phyloP scores from a whole-genome alignment of 2,329 filamentous ascomycete genomes.

The Samsoniella hepiali region DNA sequence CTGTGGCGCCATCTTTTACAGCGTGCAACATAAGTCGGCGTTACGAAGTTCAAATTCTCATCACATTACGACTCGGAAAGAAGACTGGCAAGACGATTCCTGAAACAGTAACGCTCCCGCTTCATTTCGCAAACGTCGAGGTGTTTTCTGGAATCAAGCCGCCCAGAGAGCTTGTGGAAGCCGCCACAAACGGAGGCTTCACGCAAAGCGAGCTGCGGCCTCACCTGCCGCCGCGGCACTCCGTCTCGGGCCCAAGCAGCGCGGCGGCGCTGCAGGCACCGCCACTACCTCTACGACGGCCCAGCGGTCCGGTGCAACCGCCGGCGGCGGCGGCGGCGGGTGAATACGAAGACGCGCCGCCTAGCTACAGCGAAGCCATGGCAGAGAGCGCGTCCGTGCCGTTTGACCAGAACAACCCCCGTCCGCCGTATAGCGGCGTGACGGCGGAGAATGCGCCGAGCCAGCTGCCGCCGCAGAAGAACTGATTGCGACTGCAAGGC shows the following conservation, averaged over 20 bases:
- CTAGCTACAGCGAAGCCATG: conserved; percentile 92
- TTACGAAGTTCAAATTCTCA: conserved; percentile 78
- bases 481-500: conserved; percentile 22
- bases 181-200: conserved; percentile 42
- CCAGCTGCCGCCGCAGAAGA: conserved; percentile 43
- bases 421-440: conserved; percentile 66
- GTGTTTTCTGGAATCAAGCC: conserved; percentile 88
- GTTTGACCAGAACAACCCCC: conserved; percentile 56
- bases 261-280: conserved; percentile 22
- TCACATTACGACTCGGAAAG: conserved; percentile 72
- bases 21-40: conserved; percentile 81
- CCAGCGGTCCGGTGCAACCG: conserved; percentile 54
- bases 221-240: conserved; percentile 23
- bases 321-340: conserved; percentile 50
- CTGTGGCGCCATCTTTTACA: conserved; percentile 79
- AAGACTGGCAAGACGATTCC: conserved; percentile 38
- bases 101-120: conserved; percentile 74
- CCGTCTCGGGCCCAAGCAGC: conserved; percentile 11
- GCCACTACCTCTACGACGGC: conserved; percentile 28
- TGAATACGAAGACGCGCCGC: conserved; percentile 73
- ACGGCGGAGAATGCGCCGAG: conserved; percentile 60
- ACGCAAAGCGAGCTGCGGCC: conserved; percentile 29
- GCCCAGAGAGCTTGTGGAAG: conserved; percentile 69
- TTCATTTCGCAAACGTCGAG: conserved; percentile 70
- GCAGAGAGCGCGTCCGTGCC: conserved; percentile 70